Conservation (phyloP, 352 stramenopile species). For the Nothophytophthora sp. region DNA sequence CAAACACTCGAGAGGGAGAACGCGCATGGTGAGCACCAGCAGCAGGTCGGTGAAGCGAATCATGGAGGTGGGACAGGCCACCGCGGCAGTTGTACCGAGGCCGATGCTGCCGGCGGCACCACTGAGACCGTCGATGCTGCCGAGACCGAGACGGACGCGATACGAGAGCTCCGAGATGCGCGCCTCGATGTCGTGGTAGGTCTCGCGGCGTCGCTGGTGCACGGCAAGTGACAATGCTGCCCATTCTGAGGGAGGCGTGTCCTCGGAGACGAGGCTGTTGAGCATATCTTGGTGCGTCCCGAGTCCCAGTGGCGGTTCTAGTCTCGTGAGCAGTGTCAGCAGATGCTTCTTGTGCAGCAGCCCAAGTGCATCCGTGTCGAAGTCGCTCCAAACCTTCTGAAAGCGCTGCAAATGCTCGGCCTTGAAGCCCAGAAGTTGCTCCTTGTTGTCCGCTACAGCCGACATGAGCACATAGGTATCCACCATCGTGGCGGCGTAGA, state of each 20-base stretch:
- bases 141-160: slow-evolving; percentile 60
- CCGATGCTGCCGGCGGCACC: slow-evolving; percentile 16
- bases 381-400: slow-evolving; percentile 72
- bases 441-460: slow-evolving; percentile 58
- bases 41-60: slow-evolving; percentile 78
- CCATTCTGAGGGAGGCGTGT: slow-evolving; percentile 32
- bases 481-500: slow-evolving; percentile 83
- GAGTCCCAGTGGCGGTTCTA: slow-evolving; percentile 61
- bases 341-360: slow-evolving; percentile 78
- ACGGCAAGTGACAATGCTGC: slow-evolving; percentile 26
- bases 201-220: slow-evolving; percentile 48
- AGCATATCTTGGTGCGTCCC: slow-evolving; percentile 39
- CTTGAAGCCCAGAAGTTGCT: slow-evolving; percentile 68
- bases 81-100: slow-evolving; percentile 11
- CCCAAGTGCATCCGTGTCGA: slow-evolving; percentile 70
- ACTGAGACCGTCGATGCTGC: slow-evolving; percentile 43
- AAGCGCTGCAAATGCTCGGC: slow-evolving; percentile 64
- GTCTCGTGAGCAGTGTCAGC: slow-evolving; percentile 47
- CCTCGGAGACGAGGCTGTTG: slow-evolving; percentile 30
- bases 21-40: slow-evolving; percentile 65
- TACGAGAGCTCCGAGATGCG: slow-evolving; percentile 67
- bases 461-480: slow-evolving; percentile 84
- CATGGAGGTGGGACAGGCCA: slow-evolving; percentile 56
- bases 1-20: slow-evolving; percentile 66
- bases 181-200: slow-evolving; percentile 74